Evolutionary conservation across 2,329 filamentous ascomycete species (phyloP), one percentile per base, ranked within the genome.

Genomic region (Anthostomella pinea): DNA sequence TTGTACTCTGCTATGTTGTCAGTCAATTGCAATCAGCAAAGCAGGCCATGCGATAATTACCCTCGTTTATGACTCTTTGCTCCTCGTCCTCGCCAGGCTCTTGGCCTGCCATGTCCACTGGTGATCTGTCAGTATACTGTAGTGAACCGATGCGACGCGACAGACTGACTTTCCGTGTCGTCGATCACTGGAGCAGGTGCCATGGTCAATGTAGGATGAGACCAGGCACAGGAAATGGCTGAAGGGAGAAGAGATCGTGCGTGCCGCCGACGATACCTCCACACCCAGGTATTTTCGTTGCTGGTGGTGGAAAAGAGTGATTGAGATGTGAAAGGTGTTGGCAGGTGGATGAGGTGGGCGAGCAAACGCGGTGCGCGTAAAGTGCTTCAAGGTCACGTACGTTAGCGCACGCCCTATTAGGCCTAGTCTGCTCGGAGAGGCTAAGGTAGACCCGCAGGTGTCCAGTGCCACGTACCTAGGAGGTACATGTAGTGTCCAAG

Each of bases 61-160:
- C 86, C 72, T 98, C 93, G 54, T 97, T 97, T 67, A 97, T 89
- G 43, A 95, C 74, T 67, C 94, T 89, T 66, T 94, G 85, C 58
- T 87, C 81, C 51, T 79, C 68, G 58, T 86, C 75, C 60, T 83
- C 74, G 41, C 86, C 82, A 35, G 87, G 85, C 40, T 89, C 83
- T 43, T 80, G 75, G 30, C 73, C 35, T 61, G 55, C 66, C 64
- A 72, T 66, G 23, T 67, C 66, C 53, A 69, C 72, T 71, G 18
- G 29, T n/a, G 30, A 37, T 52, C 36, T 45, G 54, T 51, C 32
- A 48, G 38, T 30, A 27, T 38, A 20, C 10, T 38, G 21, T 32
- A 24, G 16, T 10, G 20, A 20, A 32, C 28, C 14, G 15, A 17
- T 25, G 23, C 16, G 23, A 22, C n/a, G 17, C 17, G 14, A 18